phyloP scores from a whole-genome alignment of 768 basidiomycete genomes.

The Daedaleopsis nitida region DNA sequence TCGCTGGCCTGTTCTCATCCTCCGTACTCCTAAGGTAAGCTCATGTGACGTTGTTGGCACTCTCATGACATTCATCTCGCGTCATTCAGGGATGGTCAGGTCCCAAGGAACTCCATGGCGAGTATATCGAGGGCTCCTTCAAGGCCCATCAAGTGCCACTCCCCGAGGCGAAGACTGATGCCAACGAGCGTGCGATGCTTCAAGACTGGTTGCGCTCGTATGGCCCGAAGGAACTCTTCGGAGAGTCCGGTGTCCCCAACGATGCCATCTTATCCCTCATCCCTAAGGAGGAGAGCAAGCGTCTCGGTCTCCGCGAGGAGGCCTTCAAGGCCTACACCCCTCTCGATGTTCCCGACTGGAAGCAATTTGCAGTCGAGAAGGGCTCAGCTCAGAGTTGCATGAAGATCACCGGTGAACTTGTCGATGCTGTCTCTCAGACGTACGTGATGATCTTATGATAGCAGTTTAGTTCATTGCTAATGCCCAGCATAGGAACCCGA shows the following conservation, averaged over 20 bases:
- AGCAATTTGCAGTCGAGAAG: slow-evolving; percentile 48
- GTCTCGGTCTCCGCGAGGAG: slow-evolving; percentile 69
- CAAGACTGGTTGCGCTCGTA: slow-evolving; percentile 79
- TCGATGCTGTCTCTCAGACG: slow-evolving; percentile 58
- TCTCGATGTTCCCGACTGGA: slow-evolving; percentile 70
- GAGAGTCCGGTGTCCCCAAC: slow-evolving; percentile 51
- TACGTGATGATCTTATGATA: slow-evolving; percentile 33
- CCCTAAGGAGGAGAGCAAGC: slow-evolving; percentile 48
- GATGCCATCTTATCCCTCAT: slow-evolving; percentile 59
- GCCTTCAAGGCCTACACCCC: slow-evolving; percentile 63
- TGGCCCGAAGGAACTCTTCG: slow-evolving; percentile 66
- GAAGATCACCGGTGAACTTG: slow-evolving; percentile 63
- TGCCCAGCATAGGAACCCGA: slow-evolving; percentile 57
- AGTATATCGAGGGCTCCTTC: slow-evolving; percentile 81
- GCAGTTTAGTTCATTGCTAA: background rate
- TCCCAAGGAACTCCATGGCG: slow-evolving; percentile 65
- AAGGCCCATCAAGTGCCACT: slow-evolving; percentile 89
- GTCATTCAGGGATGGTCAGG: slow-evolving; percentile 58
- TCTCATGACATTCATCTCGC: background rate
- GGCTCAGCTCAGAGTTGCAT: slow-evolving; percentile 74
- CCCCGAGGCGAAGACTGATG: slow-evolving; percentile 64
- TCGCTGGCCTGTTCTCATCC: slow-evolving; percentile 86
- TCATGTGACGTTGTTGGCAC: background rate
- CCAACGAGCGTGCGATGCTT: slow-evolving; percentile 62
- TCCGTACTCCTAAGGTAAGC: slow-evolving; percentile 80